phyloP scores from a whole-genome alignment of 352 stramenopile genomes.

The Aphanomyces stellatus region DNA sequence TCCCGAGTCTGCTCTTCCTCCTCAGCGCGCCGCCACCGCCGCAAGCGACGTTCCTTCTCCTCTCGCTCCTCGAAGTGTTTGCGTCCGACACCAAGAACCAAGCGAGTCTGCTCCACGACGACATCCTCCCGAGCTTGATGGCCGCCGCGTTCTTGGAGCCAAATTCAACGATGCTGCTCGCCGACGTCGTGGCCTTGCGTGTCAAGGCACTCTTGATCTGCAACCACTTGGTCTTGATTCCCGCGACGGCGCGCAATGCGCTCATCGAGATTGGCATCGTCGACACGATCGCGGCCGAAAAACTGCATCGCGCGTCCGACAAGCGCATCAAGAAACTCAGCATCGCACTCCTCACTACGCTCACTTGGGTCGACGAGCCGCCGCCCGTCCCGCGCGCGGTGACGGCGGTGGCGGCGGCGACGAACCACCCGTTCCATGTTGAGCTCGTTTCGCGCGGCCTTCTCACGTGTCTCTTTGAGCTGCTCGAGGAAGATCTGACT shows the following conservation, averaged over 20 bases:
- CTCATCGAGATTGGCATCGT: conserved; percentile 10
- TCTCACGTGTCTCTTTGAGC: conserved; percentile 63
- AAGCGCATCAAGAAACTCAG: conserved; percentile 1
- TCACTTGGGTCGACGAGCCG: not conserved
- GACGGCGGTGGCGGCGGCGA: conserved; percentile 19
- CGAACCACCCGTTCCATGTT: conserved; percentile 61
- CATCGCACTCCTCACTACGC: not conserved
- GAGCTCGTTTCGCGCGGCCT: conserved; percentile 58
- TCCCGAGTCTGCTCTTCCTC: conserved; percentile 45
- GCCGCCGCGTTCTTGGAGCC: not conserved
- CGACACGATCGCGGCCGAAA: conserved; percentile 1
- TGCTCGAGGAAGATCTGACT: conserved; percentile 50
- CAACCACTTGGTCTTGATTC: not conserved
- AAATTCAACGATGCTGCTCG: not conserved
- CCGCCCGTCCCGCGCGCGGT: not conserved
- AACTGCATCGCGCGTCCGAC: not conserved
- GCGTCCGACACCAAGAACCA: conserved; percentile 14
- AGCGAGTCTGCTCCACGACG: conserved; percentile 3
- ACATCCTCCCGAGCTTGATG: conserved; percentile 3
- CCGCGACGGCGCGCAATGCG: not conserved
- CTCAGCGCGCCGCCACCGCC: conserved; percentile 31
- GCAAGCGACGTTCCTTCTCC: conserved; percentile 33
- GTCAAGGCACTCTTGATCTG: conserved; percentile 1
- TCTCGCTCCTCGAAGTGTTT: conserved; percentile 49
- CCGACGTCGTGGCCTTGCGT: not conserved